Evolutionary conservation across 345 rosid species (phyloP).

Genomic region (Citrus maxima): DNA sequence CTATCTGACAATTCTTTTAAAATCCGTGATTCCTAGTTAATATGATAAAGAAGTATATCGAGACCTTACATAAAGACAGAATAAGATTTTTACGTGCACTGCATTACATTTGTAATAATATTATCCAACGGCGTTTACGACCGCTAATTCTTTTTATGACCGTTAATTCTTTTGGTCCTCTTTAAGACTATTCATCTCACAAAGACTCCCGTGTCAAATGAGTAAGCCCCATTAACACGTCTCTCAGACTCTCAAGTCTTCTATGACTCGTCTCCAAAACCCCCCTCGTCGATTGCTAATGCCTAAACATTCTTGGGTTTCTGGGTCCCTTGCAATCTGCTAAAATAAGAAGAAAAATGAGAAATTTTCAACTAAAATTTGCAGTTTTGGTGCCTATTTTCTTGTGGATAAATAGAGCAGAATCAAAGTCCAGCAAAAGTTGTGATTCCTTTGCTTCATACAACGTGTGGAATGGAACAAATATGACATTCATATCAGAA

Average conservation of each 20-base stretch:
- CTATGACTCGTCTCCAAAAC: neutral
- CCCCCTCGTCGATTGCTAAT: neutral
- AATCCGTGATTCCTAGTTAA: neutral
- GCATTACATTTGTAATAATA: neutral
- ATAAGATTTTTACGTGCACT: neutral
- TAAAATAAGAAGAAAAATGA: neutral
- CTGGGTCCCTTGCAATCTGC: neutral
- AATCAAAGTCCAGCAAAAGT: conserved; percentile 16
- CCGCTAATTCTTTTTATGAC: neutral
- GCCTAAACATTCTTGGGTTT: neutral
- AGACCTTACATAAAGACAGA: neutral
- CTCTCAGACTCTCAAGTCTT: neutral
- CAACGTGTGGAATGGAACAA: conserved; percentile 31
- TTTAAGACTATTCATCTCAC: neutral
- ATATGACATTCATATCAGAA: conserved; percentile 38
- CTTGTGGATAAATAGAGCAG: neutral
- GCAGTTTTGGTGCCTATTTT: neutral
- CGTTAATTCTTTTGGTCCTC: neutral
- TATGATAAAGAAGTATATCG: neutral
- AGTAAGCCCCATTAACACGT: neutral
- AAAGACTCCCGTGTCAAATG: neutral
- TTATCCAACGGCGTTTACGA: neutral
- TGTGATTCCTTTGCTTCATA: conserved; percentile 45
- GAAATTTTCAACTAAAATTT: neutral
- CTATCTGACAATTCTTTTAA: neutral